A percentile compares a stretch with the other conserved stretches of the same genome.
Conservation (phyloP, 768 basidiomycete genomes). For the Omphalotus guepiniiformis region DNA sequence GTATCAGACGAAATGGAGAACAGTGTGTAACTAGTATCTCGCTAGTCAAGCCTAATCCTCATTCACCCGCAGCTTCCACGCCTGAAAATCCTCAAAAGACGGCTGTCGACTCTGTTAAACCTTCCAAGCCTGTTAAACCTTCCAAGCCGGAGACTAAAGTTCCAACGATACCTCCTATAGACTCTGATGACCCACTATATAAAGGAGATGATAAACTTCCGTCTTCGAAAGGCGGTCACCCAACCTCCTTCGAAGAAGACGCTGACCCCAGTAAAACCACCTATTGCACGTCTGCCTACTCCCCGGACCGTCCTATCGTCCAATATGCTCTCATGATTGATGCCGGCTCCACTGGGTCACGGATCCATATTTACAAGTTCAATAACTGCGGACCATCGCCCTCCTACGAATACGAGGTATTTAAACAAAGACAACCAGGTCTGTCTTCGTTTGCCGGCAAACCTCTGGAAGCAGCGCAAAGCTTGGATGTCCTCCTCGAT, state of each 20-base stretch:
- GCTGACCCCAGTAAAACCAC: constrained; percentile 70
- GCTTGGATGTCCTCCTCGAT: constrained; percentile 74
- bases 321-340: constrained; percentile 98
- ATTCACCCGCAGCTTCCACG: not conserved
- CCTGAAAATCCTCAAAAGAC: not conserved
- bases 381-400: constrained; percentile 79
- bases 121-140: too few species aligned
- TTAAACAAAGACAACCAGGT: constrained; percentile 78
- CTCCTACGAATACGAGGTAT: constrained; percentile 88
- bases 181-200: constrained; percentile 7
- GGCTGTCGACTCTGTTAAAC: not conserved
- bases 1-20: constrained; percentile 19
- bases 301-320: constrained; percentile 51
- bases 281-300: constrained; percentile 59
- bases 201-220: constrained; percentile 13
- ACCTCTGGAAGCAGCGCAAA: constrained; percentile 70
- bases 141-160: too few species aligned
- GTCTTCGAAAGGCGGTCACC: constrained; percentile 20
- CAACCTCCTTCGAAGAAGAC: constrained; percentile 66
- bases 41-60: not conserved
- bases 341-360: constrained; percentile 94
- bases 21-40: not conserved
- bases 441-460: constrained; percentile 58
- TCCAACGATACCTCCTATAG: constrained; percentile 4
- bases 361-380: constrained; percentile 99